Evolutionary conservation across 108 stramenopile genomes (phyloP).

Genomic region (Parmales sp.): DNA sequence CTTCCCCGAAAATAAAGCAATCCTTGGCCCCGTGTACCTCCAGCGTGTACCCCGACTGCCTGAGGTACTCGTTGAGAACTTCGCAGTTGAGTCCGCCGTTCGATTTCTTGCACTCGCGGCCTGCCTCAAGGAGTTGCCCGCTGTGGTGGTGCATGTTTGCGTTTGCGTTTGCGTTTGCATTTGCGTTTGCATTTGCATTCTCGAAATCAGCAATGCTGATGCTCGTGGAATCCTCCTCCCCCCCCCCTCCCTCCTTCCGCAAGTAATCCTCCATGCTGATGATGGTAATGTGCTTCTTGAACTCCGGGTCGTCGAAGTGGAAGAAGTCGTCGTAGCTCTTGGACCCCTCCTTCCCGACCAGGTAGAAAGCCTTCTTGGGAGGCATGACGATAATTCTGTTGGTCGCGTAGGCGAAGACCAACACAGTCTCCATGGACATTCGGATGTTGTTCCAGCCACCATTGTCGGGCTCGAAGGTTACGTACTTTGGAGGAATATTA

Average conservation of each 20-base stretch:
- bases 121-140: neutral
- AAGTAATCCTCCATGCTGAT: conserved; percentile 79
- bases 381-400: conserved; percentile 84
- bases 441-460: conserved; percentile 97
- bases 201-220: too few relatives aligned
- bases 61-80: conserved; percentile 19
- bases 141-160: too few relatives aligned
- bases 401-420: conserved; percentile 72
- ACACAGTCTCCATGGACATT: conserved; percentile 80
- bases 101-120: neutral
- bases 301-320: conserved; percentile 55
- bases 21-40: conserved; percentile 29
- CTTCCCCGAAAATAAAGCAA: conserved; percentile 55
- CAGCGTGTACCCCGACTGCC: conserved; percentile 16
- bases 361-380: conserved; percentile 68
- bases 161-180: too few relatives aligned
- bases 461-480: conserved; percentile 81
- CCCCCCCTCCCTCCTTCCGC: conserved; percentile 41
- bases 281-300: conserved; percentile 60
- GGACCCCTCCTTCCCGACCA: conserved; percentile 40
- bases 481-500: conserved; percentile 49
- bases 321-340: conserved; percentile 61
- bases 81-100: conserved; percentile 8
- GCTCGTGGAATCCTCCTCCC: too few relatives aligned
- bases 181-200: too few relatives aligned